Conservation (phyloP, 441 rosid species). For the Lagerstroemia fauriei region DNA sequence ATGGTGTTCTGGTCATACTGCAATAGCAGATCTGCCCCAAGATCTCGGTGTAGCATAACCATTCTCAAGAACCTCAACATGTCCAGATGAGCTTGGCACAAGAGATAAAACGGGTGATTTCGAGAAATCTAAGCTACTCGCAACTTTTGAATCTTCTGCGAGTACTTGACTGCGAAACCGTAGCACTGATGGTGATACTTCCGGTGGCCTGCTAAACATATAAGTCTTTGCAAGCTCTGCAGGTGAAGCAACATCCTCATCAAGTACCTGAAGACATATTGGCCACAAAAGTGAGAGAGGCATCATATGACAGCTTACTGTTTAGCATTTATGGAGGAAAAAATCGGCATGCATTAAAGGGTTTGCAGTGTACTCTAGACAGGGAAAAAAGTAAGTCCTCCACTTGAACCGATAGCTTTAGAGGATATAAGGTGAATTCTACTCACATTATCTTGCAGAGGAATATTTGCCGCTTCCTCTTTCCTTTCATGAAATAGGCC, state of each 20-base stretch:
- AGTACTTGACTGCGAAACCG: slow-evolving; percentile 46
- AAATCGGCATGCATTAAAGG: not conserved
- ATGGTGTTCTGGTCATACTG: slow-evolving; percentile 84
- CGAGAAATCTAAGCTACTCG: slow-evolving; percentile 40
- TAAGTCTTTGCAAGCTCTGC: slow-evolving; percentile 93
- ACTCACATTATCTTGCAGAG: slow-evolving; percentile 43
- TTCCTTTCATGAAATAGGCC: slow-evolving; percentile 35
- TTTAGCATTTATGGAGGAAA: slow-evolving; percentile 1
- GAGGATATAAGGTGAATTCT: slow-evolving; percentile 40
- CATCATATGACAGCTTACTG: slow-evolving; percentile 8
- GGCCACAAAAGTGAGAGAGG: slow-evolving; percentile 36
- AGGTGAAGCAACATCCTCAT: slow-evolving; percentile 77
- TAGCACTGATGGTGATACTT: slow-evolving; percentile 58
- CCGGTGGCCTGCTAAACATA: slow-evolving; percentile 82
- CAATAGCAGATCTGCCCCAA: slow-evolving; percentile 87
- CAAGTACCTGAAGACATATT: slow-evolving; percentile 63
- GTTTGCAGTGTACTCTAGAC: not conserved
- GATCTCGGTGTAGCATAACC: slow-evolving; percentile 76
- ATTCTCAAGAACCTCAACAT: slow-evolving; percentile 51
- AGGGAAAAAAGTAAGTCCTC: slow-evolving; percentile 35
- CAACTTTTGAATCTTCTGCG: slow-evolving; percentile 49
- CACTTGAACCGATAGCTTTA: slow-evolving; percentile 49
- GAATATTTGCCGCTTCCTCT: slow-evolving; percentile 38
- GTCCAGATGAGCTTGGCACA: slow-evolving; percentile 52
- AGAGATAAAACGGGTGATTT: slow-evolving; percentile 51